A percentile compares a stretch with the other conserved stretches of the same genome.
Evolutionary conservation across 2,329 filamentous ascomycete genomes (phyloP).

Genomic region (Colletotrichum sp.): DNA sequence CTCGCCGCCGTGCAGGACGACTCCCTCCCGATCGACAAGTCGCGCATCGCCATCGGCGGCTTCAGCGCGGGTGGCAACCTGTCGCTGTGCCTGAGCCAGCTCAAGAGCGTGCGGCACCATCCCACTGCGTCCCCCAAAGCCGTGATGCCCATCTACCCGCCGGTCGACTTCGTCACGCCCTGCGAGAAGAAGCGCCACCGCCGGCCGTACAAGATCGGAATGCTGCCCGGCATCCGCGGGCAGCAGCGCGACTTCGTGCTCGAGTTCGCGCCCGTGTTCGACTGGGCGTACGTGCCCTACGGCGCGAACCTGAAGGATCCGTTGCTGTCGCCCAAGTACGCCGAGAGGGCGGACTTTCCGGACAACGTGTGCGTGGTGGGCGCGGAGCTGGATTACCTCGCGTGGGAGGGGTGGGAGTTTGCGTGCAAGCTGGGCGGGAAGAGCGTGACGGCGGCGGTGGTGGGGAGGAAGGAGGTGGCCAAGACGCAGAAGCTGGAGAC

Average conservation of each 20-base stretch:
- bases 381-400: constrained; percentile 40
- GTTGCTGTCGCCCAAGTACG: constrained; percentile 37
- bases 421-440: constrained; percentile 23
- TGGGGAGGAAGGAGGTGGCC: constrained; percentile 20
- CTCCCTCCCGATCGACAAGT: constrained; percentile 48
- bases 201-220: constrained; percentile 28
- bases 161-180: constrained; percentile 35
- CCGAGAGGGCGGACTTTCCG: constrained; percentile 32
- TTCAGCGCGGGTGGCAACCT: constrained; percentile 59
- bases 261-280: constrained; percentile 28
- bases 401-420: constrained; percentile 22
- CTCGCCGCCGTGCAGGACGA: constrained; percentile 44
- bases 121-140: constrained; percentile 28
- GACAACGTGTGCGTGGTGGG: constrained; percentile 38
- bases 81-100: constrained; percentile 42
- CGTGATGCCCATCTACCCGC: constrained; percentile 46
- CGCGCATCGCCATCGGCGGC: constrained; percentile 45
- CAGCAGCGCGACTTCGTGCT: constrained; percentile 17
- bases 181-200: constrained; percentile 25
- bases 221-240: constrained; percentile 21
- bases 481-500: constrained; percentile 23
- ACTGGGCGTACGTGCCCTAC: constrained; percentile 36
- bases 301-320: constrained; percentile 34
- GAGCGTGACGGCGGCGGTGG: neutral
- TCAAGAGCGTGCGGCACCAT: constrained; percentile 35